Base-by-base conservation (phyloP, 306 rosid species). In the Malus fusca region DNA sequence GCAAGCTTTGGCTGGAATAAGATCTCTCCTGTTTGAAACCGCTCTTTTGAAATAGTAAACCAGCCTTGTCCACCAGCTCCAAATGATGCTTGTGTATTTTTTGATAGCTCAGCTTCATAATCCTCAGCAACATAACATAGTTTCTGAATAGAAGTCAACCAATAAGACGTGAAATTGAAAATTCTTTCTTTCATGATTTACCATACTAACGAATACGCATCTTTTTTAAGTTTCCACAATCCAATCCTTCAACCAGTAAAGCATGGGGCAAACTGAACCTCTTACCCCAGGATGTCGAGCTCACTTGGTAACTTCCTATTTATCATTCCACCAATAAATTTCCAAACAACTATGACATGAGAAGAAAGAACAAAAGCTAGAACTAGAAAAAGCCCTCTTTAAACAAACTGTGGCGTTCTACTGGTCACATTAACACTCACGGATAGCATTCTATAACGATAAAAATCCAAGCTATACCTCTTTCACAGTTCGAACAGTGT, bases 1-100 rank as follows among this genome's bases (percentile, higher is more conserved):
- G 90, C 95, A 84, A 92, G 88, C 62, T 74, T 87, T 68, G 98
- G 97, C 85, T 82, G 86, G 85, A 94, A 94, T 82, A 94, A 84
- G 79, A 94, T 74, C 83, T 94, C 97, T 58, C 87, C 96, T 14
- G 98, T 88, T 83, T 92, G 93, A 89, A 94, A 94, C 66, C 97
- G 87, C 83, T 92, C 98, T 84, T 88, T 86, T 2, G 98, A 87
- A 74, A 92, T 90, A 31, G 96, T 87, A 78, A 88, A 91, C 86
- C 75, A 84, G 63, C 91, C 98, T 85, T 91, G 93, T 78, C 89
- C 91, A 11, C 35, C 69, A 51, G 86, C 82, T 80, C 84, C 88
- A 83, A 72, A 92, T 43, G 97, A 94, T 62, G 89, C 93, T 84
- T 76, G 59, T 37, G 95, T 88, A 76, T 92, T 80, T 80, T 88